A percentile compares a stretch with the other conserved stretches of the same genome.
Conservation (phyloP, 306 rosid genomes). For the Hippophae rhamnoides region DNA sequence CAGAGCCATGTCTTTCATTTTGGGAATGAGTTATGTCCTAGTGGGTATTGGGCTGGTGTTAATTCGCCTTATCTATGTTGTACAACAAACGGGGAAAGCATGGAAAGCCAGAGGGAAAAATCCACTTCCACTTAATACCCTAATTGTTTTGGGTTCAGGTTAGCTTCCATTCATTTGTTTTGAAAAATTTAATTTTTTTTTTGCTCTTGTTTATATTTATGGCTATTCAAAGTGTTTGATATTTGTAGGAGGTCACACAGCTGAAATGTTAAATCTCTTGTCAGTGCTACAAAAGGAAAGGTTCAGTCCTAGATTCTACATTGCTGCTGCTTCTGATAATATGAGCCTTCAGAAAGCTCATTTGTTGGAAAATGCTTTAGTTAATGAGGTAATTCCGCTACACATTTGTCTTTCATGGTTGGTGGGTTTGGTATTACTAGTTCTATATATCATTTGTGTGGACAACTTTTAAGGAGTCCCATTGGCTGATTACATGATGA, state of each 20-base stretch:
- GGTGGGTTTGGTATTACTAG: neutral
- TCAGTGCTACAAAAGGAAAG: conserved; percentile 53
- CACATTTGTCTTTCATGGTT: neutral
- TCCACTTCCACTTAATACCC: conserved; percentile 21
- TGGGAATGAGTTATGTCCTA: conserved; percentile 8
- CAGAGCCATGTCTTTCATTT: conserved; percentile 18
- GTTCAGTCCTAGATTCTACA: conserved; percentile 59
- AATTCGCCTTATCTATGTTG: conserved; percentile 29
- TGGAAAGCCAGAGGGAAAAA: conserved; percentile 19
- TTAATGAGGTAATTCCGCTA: conserved; percentile 27
- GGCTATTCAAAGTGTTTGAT: conserved; percentile 6
- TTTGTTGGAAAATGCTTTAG: conserved; percentile 37
- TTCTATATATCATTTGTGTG: neutral
- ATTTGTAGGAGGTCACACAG: conserved; percentile 66
- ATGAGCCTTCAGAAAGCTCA: conserved; percentile 90
- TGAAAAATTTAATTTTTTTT: neutral
- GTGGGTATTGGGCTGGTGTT: conserved; percentile 14
- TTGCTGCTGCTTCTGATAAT: conserved; percentile 82
- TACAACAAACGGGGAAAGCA: conserved; percentile 28
- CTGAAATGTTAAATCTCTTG: conserved; percentile 86
- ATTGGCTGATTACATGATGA: neutral
- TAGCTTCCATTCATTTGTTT: neutral
- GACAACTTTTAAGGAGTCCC: neutral
- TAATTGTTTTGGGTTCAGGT: conserved; percentile 33
- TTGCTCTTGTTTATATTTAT: neutral